Percentiles rank a stretch among this genome's conserved stretches.
Evolutionary conservation across 1,284 basidiomycete species (phyloP).

Genomic region (Polyporus tsugae): DNA sequence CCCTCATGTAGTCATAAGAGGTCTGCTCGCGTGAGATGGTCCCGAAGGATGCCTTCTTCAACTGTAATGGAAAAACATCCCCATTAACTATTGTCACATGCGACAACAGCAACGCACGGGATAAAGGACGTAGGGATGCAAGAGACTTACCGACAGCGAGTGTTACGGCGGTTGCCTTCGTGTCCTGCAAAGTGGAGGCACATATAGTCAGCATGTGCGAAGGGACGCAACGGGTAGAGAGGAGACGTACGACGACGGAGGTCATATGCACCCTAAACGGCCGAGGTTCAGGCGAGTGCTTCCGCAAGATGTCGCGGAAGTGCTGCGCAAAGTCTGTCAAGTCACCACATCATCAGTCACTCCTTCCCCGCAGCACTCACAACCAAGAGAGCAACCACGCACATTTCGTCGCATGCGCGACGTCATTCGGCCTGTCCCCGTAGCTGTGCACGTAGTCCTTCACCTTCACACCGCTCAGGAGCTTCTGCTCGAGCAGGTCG

Average conservation of each 20-base stretch:
- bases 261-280: constrained; percentile 78
- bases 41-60: constrained; percentile 59
- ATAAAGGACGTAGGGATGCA: constrained; percentile 5
- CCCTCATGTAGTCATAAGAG: constrained; percentile 50
- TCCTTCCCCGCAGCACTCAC: background rate
- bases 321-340: constrained; percentile 49
- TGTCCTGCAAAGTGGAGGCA: constrained; percentile 55
- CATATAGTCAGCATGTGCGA: constrained; percentile 13
- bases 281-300: constrained; percentile 54
- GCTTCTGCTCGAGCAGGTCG: constrained; percentile 73
- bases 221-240: constrained; percentile 11
- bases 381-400: constrained; percentile 18
- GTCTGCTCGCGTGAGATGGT: constrained; percentile 61
- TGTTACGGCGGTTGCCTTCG: constrained; percentile 71
- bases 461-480: constrained; percentile 65
- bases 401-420: constrained; percentile 48
- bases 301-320: constrained; percentile 50
- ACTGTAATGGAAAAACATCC: constrained; percentile 37
- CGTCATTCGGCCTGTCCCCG: constrained; percentile 46
- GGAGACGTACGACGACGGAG: constrained; percentile 67
- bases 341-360: background rate
- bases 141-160: constrained; percentile 60
- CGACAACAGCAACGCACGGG: constrained; percentile 13
- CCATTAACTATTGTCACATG: constrained; percentile 23
- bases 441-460: constrained; percentile 60